Evolutionary conservation across 371 early-diverging fungal genomes (phyloP).

Genomic region (Zychaea mexicana): DNA sequence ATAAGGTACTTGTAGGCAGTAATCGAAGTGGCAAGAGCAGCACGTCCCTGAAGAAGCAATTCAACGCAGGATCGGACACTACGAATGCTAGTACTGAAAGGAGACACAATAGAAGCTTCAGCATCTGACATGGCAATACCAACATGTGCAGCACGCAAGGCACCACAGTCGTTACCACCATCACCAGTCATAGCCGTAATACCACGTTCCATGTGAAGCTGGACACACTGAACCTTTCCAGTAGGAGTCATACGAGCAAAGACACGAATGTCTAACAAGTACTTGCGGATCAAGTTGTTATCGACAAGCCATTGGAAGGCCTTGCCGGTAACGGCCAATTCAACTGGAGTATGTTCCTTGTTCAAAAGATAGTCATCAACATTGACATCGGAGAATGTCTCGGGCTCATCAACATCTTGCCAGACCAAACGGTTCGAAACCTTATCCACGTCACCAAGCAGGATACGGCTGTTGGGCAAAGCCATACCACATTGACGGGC

Average conservation of each 20-base stretch:
- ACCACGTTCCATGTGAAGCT: constrained; percentile 73
- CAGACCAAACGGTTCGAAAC: constrained; percentile 37
- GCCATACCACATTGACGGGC: constrained; percentile 82
- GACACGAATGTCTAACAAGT: constrained; percentile 61
- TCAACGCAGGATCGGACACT: constrained; percentile 75
- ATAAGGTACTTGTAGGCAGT: constrained; percentile 76
- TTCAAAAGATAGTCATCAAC: constrained; percentile 36
- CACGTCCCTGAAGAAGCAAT: constrained; percentile 74
- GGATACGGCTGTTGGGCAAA: constrained; percentile 31
- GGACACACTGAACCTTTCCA: constrained; percentile 74
- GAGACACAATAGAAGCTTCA: constrained; percentile 86
- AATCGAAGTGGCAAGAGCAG: constrained; percentile 77
- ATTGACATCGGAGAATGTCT: constrained; percentile 34
- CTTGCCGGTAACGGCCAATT: constrained; percentile 75
- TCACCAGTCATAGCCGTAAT: constrained; percentile 94
- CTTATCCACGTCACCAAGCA: constrained; percentile 55
- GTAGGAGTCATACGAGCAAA: constrained; percentile 83
- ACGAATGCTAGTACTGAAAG: constrained; percentile 76
- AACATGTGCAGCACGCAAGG: constrained; percentile 89
- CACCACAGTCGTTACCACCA: constrained; percentile 97
- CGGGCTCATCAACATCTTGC: constrained; percentile 57
- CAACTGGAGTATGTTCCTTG: constrained; percentile 41
- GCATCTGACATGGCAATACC: constrained; percentile 90
- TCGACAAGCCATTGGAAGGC: constrained; percentile 61
- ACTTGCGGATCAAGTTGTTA: constrained; percentile 46